Evolutionary conservation across 345 rosid genomes (phyloP), one percentile per base, ranked within the genome.

Genomic region (Barbarea vulgaris): DNA sequence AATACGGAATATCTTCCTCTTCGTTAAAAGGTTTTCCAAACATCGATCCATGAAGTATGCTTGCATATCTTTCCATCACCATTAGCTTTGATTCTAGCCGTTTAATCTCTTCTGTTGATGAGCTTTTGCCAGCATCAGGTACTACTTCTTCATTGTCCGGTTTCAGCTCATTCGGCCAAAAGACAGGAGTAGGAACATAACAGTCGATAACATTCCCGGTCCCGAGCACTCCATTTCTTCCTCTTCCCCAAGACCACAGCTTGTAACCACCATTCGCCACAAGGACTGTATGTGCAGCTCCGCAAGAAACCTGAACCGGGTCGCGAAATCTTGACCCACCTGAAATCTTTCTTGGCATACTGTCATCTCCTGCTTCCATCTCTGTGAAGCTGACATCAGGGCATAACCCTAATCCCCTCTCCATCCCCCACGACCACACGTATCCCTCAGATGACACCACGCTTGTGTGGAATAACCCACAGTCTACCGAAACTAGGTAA

Each of bases 401-500:
- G 80, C 97, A 91, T 68, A 93, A 81, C 33, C 98, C 98, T 57
- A 93, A 81, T 39, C 98, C 98, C 75, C 79, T 89, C 77, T 85
- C 93, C 98, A 93, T 91, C 52, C 97, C 98, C 98, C 98, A 93
- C 1, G 96, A 91, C 98, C 97, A 87, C 55, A 89, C 85, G 12
- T 80, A 88, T 79, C 98, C 98, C 5, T 82, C 88, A 7, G 91
- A 87, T 7, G 98, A 89, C 68, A 89, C 93, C 63, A 87, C 93
- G 41, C 93, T 88, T 7, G 97, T 93, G 73, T 93, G 97, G 77
- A 93, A 93, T 66, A 93, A 77, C 67, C 98, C 98, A 84, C 97
- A 91, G 77, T 86, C 96, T 57, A 93, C 84, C 57, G 98, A 93
- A 33, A 79, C 75, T 39, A 89, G 80, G 75, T 81, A 78, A n/a